Evolutionary conservation across 768 basidiomycete genomes (phyloP), one percentile per base, ranked within the genome.

Genomic region (Pleurotus pulmonarius): DNA sequence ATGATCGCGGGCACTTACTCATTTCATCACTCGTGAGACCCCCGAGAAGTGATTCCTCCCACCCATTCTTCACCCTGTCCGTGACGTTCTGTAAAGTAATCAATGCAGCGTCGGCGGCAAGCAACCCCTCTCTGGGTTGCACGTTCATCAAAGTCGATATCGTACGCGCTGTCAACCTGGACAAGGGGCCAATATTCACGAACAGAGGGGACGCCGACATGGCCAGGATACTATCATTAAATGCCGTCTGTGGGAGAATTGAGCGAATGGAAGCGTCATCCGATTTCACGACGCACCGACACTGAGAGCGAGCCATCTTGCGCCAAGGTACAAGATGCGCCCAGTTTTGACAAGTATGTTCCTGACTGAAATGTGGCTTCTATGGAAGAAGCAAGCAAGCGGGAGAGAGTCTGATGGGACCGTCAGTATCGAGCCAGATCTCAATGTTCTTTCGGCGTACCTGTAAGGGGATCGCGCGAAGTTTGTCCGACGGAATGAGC

Each of bases 391-490:
- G 77, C 75, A 8, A 73, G 58, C 49, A 73, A 58, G 24, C 65
- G 60, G 16, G 60, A 51, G 18, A 75, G 65, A 18, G 43, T 45
- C 60, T 61, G 39, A n/a, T 59, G 45, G 41, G 20, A 9, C 41
- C 48, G 37, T 13, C 26, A 41, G n/a, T 20, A 34, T 24, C 46
- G 26, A 20, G 16, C 45, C 24, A 9, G 22, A 25, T n/a, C 15
- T 12, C 22, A n/a, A 26, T 49, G 29, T 26, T n/a, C 25, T n/a
- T 25, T 34, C 29, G n/a, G 37, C 20, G 20, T 22, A 79, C 72
- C 3, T 78, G 66, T 4, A 91, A 69, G 5, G 88, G 87, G 0
- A 90, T 70, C 0, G 82, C 85, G 58, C 77, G 79, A 43, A 90
- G 69, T 61, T 83, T 85, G 41, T 75, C 66, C 5, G 76, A 68